These are phyloP conservation scores for Aspergillus tanneri DNA, from an alignment of 2,329 filamentous ascomycete species.

Conservation along the genomic window DNA sequence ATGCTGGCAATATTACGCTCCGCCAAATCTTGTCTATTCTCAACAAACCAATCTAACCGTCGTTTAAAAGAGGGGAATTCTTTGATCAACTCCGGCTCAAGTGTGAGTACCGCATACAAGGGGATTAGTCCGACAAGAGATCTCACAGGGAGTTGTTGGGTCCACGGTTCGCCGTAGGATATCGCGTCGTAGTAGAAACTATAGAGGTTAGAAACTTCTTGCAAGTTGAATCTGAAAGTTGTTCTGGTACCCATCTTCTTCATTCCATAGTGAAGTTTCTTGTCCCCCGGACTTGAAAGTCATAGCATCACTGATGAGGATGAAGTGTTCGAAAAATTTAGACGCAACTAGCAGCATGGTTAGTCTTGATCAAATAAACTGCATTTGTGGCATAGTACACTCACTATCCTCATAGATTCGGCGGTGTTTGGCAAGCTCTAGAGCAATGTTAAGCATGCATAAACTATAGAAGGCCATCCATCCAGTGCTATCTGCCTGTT, in stretches of 20 bases:
- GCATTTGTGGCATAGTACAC: conserved; percentile 6
- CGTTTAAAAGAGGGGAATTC: conserved; percentile 91
- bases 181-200: conserved; percentile 98
- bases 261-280: conserved; percentile 90
- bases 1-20: conserved; percentile 95
- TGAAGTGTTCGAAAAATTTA: conserved; percentile 98
- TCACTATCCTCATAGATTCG: conserved; percentile 84
- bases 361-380: neutral
- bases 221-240: neutral
- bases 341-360: conserved; percentile 64
- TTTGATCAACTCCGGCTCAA: conserved; percentile 92
- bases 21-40: conserved; percentile 80
- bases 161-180: conserved; percentile 90
- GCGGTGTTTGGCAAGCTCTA: conserved; percentile 92
- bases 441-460: conserved; percentile 93
- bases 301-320: conserved; percentile 98
- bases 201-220: conserved; percentile 17
- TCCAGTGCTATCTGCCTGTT: conserved; percentile 95
- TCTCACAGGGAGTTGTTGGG: conserved; percentile 85
- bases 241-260: conserved; percentile 65
- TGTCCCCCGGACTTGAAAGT: conserved; percentile 70
- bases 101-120: conserved; percentile 83
- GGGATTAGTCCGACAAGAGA: conserved; percentile 93
- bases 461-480: conserved; percentile 99
- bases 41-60: conserved; percentile 89